Conservation (phyloP, 495 filamentous ascomycete genomes). For the Beverwykella pulmonaria region DNA sequence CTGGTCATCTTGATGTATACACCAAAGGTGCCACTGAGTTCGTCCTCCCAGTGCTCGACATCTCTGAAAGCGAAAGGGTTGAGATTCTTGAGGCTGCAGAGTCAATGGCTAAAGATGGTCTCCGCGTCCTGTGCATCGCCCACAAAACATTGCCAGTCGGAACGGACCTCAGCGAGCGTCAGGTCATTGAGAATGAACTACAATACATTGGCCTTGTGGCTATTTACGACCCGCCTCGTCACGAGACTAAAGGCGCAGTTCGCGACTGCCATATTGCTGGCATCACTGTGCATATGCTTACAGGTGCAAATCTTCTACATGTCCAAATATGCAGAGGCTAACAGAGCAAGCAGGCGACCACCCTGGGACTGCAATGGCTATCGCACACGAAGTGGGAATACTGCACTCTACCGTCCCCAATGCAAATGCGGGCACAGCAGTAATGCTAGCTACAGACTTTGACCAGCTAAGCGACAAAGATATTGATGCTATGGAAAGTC, state of each 20-base stretch:
- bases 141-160: constrained; percentile 43
- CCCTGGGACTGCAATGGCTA: constrained; percentile 59
- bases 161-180: constrained; percentile 46
- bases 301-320: constrained; percentile 42
- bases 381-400: constrained; percentile 56
- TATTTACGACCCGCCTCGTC: constrained; percentile 71
- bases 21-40: constrained; percentile 63
- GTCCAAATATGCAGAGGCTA: neutral
- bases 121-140: constrained; percentile 60
- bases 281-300: constrained; percentile 62
- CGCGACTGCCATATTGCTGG: constrained; percentile 57
- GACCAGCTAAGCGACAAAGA: constrained; percentile 58
- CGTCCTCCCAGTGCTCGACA: constrained; percentile 52
- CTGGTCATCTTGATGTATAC: constrained; percentile 49
- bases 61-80: constrained; percentile 43
- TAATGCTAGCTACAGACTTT: constrained; percentile 67
- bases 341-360: constrained; percentile 47
- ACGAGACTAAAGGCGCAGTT: constrained; percentile 62
- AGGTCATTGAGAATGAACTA: constrained; percentile 60
- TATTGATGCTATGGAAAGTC: constrained; percentile 62
- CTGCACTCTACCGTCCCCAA: constrained; percentile 31
- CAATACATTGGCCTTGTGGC: constrained; percentile 67
- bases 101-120: constrained; percentile 57
- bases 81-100: constrained; percentile 52
- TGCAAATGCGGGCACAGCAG: constrained; percentile 40